Percentiles rank a stretch among this genome's conserved stretches.
phyloP scores from a whole-genome alignment of 2,329 filamentous ascomycete species.

The Colletotrichum lini region DNA sequence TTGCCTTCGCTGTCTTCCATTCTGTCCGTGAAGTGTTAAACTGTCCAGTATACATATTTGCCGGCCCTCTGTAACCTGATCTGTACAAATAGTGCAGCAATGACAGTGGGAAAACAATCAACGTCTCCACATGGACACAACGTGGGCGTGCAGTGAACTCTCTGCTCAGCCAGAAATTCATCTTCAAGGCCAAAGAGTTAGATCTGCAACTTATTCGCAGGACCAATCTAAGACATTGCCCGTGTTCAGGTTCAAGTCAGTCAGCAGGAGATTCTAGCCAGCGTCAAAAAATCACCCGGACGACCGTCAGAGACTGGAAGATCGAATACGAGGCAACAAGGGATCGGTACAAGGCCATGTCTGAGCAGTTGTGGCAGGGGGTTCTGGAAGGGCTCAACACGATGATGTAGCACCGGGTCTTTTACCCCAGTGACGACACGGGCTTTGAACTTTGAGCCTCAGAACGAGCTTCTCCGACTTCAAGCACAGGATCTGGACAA shows the following conservation, averaged over 20 bases:
- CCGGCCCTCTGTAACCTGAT: too few relatives aligned
- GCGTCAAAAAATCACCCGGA: conserved; percentile 71
- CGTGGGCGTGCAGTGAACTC: conserved; percentile 57
- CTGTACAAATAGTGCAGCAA: conserved; percentile 54
- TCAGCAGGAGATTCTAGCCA: conserved; percentile 76
- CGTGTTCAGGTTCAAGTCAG: conserved; percentile 70
- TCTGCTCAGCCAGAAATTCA: conserved; percentile 56
- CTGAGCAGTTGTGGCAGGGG: conserved; percentile 59
- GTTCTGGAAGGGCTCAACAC: conserved; percentile 58
- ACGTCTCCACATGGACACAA: conserved; percentile 72
- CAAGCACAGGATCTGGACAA: conserved; percentile 72
- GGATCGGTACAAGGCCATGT: conserved; percentile 64
- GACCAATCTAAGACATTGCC: conserved; percentile 63
- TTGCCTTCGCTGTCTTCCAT: too few relatives aligned
- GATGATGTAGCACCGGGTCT: conserved; percentile 29
- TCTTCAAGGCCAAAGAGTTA: conserved; percentile 12
- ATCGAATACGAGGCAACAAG: conserved; percentile 53
- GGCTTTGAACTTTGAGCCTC: conserved; percentile 45
- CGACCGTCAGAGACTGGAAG: conserved; percentile 71
- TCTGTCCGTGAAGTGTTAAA: too few relatives aligned
- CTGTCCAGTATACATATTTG: too few relatives aligned
- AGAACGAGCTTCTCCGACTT: conserved; percentile 69
- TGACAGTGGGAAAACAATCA: conserved; percentile 69
- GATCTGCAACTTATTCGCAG: conserved; percentile 38
- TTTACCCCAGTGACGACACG: conserved; percentile 23